Evolutionary conservation across 306 rosid genomes (phyloP).

Genomic region (Medicago lupulina): DNA sequence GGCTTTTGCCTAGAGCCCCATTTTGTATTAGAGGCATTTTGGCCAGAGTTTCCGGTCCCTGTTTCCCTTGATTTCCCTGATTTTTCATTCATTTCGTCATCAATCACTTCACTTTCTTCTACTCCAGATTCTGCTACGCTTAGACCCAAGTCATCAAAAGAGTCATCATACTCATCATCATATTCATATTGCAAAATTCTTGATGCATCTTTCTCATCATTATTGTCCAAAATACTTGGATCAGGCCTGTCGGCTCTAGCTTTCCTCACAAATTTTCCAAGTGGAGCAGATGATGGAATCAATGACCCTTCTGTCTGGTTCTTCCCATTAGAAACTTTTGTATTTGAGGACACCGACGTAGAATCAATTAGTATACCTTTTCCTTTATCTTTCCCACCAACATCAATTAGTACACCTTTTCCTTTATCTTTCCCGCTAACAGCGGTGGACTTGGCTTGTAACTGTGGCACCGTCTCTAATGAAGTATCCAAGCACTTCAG

Average conservation of each 20-base stretch:
- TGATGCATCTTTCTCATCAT: slow-evolving; percentile 50
- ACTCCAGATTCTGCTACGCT: slow-evolving; percentile 82
- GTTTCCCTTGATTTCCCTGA: slow-evolving; percentile 52
- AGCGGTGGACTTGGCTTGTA: slow-evolving; percentile 46
- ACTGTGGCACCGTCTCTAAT: slow-evolving; percentile 62
- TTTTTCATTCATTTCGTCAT: slow-evolving; percentile 49
- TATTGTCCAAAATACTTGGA: slow-evolving; percentile 58
- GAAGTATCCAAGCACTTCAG: slow-evolving; percentile 73
- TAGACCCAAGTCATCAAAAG: slow-evolving; percentile 94
- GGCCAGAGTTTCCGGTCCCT: slow-evolving; percentile 50
- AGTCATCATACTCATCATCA: slow-evolving; percentile 96
- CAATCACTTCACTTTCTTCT: slow-evolving; percentile 64
- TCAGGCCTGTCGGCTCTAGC: slow-evolving; percentile 58
- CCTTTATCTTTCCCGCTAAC: slow-evolving; percentile 74
- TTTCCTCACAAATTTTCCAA: slow-evolving; percentile 85
- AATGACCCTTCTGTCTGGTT: slow-evolving; percentile 51
- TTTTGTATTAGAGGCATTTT: slow-evolving; percentile 61
- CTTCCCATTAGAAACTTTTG: slow-evolving; percentile 46
- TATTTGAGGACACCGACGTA: slow-evolving; percentile 39
- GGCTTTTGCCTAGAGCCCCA: slow-evolving; percentile 94
- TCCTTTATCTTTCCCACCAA: slow-evolving; percentile 73
- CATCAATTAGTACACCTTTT: slow-evolving; percentile 76
- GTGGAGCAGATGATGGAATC: slow-evolving; percentile 61
- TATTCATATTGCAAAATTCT: slow-evolving; percentile 76
- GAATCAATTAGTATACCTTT: slow-evolving; percentile 80